Percentiles rank a stretch among this genome's conserved stretches.
phyloP scores from a whole-genome alignment of 2,329 filamentous ascomycete genomes.

The Phialemoniopsis sp. region DNA sequence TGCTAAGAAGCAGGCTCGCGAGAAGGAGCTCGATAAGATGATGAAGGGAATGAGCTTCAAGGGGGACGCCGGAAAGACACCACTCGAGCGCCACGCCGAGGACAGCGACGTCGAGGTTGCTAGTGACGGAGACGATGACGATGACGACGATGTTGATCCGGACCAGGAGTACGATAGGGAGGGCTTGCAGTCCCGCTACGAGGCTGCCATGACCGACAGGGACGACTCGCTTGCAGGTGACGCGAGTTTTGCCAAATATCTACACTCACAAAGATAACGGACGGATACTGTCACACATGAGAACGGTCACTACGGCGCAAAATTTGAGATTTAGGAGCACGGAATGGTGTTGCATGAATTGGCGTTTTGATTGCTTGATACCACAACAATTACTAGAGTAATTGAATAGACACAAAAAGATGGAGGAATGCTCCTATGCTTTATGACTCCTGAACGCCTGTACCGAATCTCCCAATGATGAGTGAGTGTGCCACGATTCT shows the following conservation, averaged over 20 bases:
- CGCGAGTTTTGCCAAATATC: slow-evolving; percentile 59
- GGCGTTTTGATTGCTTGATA: no score
- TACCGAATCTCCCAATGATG: no score
- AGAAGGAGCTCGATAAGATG: slow-evolving; percentile 84
- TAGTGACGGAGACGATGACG: slow-evolving; percentile 48
- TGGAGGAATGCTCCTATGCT: no score
- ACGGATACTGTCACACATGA: no score
- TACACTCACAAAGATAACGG: slow-evolving; percentile 37
- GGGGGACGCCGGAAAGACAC: slow-evolving; percentile 1
- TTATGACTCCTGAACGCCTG: no score
- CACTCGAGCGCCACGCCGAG: slow-evolving; percentile 1
- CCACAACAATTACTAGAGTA: no score
- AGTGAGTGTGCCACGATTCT: no score
- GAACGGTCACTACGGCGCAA: no score
- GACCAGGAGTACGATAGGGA: slow-evolving; percentile 59
- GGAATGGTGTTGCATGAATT: neutral
- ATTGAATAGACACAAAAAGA: no score
- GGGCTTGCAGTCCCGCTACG: slow-evolving; percentile 71
- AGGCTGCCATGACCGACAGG: slow-evolving; percentile 65
- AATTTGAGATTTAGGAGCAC: neutral
- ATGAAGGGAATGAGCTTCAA: slow-evolving; percentile 82
- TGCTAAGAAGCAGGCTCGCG: slow-evolving; percentile 64
- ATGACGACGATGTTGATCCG: slow-evolving; percentile 53
- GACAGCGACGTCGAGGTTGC: slow-evolving; percentile 39
- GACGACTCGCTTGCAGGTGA: slow-evolving; percentile 45